Base-by-base conservation (phyloP, 1,139 yeast genomes). In the Zygosaccharomyces pseudobailii region DNA sequence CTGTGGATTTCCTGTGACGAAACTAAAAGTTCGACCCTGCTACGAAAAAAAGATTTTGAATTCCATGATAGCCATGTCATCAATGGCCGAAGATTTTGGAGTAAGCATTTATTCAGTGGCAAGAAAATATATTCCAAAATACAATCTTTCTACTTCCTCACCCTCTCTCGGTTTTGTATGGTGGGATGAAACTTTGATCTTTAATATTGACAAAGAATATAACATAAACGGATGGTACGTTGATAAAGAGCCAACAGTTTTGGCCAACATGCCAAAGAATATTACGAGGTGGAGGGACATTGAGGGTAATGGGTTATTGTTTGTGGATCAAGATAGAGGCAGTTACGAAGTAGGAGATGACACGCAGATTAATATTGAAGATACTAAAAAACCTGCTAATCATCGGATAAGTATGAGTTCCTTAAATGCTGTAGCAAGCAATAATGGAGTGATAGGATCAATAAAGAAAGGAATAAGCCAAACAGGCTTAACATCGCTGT, bases 61-160 rank as follows among this genome's bases (percentile, higher is more conserved):
- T 54, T 80, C 88, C 25, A 83, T 86, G 55, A 74, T 89, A 56
- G 96, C 95, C 0, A 78, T 87, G 43, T 84, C 85, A 63, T 86
- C 84, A 50, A 71, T 87, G 56, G 84, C 84, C 48, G 90, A 85
- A 57, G 96, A 87, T 59, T 78, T 87, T 8, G 76, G 82, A 19
- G 75, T 88, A 5, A 80, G 85, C 36, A 75, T 88, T 2, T 92
- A 88, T 78, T 82, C 83, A 44, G 71, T 90, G 42, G 75, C 76
- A 37, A 71, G 97, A 51, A 87, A 83, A 55, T 84, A 77, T 61
- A 78, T 90, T 10, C 96, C 98, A 0, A 75, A 77, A 44, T 80
- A 84, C 58, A 74, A 82, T 3, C 28, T 65, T 17, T 45, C 53
- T 19, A 61, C 67, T 7, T 43, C 56, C 2, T 55, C 65, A 3